Base-by-base conservation (phyloP, 176 grass and related monocot species). In the Oryza punctata region DNA sequence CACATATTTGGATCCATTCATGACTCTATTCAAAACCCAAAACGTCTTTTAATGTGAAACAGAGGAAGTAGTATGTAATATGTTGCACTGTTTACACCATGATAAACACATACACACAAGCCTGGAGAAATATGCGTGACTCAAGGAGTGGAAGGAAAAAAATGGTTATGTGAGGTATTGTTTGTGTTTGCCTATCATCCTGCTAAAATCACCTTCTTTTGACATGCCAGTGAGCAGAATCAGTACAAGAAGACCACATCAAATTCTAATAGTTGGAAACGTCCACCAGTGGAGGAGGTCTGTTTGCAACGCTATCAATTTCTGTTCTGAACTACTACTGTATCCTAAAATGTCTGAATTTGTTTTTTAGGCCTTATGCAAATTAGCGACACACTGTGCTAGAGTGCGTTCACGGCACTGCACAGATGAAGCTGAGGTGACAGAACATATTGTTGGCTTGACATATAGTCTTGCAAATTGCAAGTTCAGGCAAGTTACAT, bases 391-490 rank as follows among this genome's bases (percentile, higher is more conserved):
- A 67, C 91, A 98, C 80, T 94, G 90, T 70, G 68, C 6, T 77
- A 89, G 84, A 68, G 91, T 98, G 50, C 91, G 89, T 75, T 98
- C 96, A 82, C 93, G 91, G 73, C 91, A 94, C 76, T 98, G 96
- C 81, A 60, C 66, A 82, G 93, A 98, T 85, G 96, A 98, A 94
- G 87, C 85, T 88, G 93, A 98, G 88, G 70, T 98, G 71, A 93
- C 89, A 21, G 93, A 98, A 28, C 89, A 93, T 90, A 66, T 98
- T 94, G 87, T 95, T 75, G 93, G 96, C 72, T 88, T 98, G 81
- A 95, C 93, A 43, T 81, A 52, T 65, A 95, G 87, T 78, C 96
- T 98, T 83, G 93, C 91, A 47, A 94, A 44, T 78, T 98, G 91
- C 82, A 90, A 84, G 74, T 98, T 92, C 81, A 91, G 93, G 93